phyloP scores from a whole-genome alignment of 352 stramenopile species.

The Pythium graminicola region DNA sequence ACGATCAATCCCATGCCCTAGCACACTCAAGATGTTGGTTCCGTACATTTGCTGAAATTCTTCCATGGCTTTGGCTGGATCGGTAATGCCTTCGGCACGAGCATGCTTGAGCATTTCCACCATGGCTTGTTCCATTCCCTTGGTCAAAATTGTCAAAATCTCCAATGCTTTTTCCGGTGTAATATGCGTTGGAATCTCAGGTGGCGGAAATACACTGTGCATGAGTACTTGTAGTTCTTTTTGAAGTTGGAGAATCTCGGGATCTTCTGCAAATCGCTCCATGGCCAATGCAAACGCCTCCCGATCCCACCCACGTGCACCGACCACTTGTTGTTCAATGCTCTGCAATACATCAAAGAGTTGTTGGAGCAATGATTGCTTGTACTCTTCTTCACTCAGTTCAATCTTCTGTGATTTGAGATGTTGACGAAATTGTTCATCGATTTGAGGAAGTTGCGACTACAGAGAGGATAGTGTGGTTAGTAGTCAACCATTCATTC shows the following conservation, averaged over 20 bases:
- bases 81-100: constrained; percentile 60
- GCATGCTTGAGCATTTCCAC: constrained; percentile 66
- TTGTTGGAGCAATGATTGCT: constrained; percentile 66
- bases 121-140: constrained; percentile 77
- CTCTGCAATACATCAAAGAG: constrained; percentile 69
- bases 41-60: constrained; percentile 70
- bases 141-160: constrained; percentile 60
- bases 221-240: constrained; percentile 64
- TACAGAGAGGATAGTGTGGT: no score
- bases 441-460: constrained; percentile 62
- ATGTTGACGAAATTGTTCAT: constrained; percentile 55
- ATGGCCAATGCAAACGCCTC: constrained; percentile 55
- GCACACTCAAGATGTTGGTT: no score
- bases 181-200: constrained; percentile 56
- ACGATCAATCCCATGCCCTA: no score
- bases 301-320: constrained; percentile 51
- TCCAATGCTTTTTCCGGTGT: constrained; percentile 61
- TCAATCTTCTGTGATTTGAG: constrained; percentile 63
- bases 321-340: constrained; percentile 58
- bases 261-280: constrained; percentile 53
- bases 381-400: constrained; percentile 61
- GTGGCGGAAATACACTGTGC: constrained; percentile 61
- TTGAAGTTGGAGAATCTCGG: constrained; percentile 54
- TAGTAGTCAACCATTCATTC: not conserved
- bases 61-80: constrained; percentile 59